Base-by-base conservation (phyloP, 176 grass and related monocot species). In the Tillandsia fasciculata region DNA sequence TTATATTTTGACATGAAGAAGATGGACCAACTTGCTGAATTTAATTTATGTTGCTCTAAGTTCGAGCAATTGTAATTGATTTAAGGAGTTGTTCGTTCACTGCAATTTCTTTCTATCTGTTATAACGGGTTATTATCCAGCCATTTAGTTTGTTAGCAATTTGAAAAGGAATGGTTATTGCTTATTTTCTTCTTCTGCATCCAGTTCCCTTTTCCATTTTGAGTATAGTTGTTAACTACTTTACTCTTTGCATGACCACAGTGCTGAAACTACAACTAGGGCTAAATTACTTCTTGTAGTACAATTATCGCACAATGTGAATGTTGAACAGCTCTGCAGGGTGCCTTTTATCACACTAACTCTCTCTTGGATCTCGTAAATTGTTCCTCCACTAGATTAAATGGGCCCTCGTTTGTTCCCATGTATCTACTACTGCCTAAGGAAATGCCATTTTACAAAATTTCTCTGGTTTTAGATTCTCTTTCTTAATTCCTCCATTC, bases 401-500 rank as follows among this genome's bases (percentile, higher is more conserved):
- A 42, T 42, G 33, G 33, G 33, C 33, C 33, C 5, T 42, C 1
- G 33, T 42, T 42, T 5, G 33, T 42, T 42, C 33, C 33, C 56
- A 23, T 18, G 10, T 18, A 5, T 17, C 13, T 23, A 61, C 7
- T 23, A 10, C n/a, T 61, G 56, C 56, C 56, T 61, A 2, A 61
- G 56, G 56, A 20, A 61, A 61, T 61, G 7, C 17, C 5, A 18
- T 18, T 61, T 61, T 61, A n/a, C 56, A 10, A 9, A 65, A 52
- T 52, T 26, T n/a, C 28, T 33, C 14, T 52, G 15, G 50, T 2
- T 9, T 26, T 75, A 29, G n/a, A 9, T 4, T 1, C 18, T n/a
- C 2, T 75, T 22, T 17, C 2, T 7, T 72, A 49, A 73, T 81
- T 59, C 26, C 67, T 2, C 49, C 8, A 51, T 79, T 49, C 15